Percentiles rank a stretch among this genome's conserved stretches.
These are phyloP conservation scores for Pseudopithomyces chartarum DNA, from an alignment of 2,329 filamentous ascomycete genomes.

Conservation along the genomic window DNA sequence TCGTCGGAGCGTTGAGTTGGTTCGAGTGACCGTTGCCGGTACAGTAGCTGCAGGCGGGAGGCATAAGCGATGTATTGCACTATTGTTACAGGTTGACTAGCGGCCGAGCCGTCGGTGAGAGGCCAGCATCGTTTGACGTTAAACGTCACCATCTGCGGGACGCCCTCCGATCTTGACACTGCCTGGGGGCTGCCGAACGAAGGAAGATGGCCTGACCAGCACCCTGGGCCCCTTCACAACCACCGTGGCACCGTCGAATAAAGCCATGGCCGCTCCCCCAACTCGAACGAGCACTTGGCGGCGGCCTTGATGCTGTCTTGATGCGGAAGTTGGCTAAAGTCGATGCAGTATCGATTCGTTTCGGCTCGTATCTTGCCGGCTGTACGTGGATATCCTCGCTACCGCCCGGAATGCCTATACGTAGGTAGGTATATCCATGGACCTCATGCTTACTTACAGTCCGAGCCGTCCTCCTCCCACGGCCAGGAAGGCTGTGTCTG, in stretches of 20 bases:
- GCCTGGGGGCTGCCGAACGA: not conserved
- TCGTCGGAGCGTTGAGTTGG: not conserved
- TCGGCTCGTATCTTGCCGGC: not conserved
- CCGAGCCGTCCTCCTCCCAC: not conserved
- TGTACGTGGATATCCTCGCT: not conserved
- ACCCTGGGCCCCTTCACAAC: not conserved
- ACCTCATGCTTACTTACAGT: not conserved
- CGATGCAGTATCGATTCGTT: not conserved
- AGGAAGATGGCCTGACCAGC: not conserved
- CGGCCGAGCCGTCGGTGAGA: slow-evolving; percentile 8
- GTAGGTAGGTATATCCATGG: not conserved
- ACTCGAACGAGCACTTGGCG: not conserved
- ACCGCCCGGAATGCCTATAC: not conserved
- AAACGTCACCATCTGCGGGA: not conserved
- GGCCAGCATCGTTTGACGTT: slow-evolving; percentile 7
- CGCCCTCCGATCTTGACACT: slow-evolving; percentile 8
- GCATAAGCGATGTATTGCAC: slow-evolving; percentile 20
- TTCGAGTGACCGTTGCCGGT: not conserved
- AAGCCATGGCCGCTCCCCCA: not conserved
- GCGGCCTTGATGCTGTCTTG: not conserved
- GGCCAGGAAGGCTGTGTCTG: not conserved
- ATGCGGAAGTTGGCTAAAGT: not conserved
- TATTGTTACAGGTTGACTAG: slow-evolving; percentile 22
- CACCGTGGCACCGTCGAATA: not conserved
- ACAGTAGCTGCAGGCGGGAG: slow-evolving; percentile 1